Conservation (phyloP, 2,329 filamentous ascomycete species). For the Fusarium circinatum region DNA sequence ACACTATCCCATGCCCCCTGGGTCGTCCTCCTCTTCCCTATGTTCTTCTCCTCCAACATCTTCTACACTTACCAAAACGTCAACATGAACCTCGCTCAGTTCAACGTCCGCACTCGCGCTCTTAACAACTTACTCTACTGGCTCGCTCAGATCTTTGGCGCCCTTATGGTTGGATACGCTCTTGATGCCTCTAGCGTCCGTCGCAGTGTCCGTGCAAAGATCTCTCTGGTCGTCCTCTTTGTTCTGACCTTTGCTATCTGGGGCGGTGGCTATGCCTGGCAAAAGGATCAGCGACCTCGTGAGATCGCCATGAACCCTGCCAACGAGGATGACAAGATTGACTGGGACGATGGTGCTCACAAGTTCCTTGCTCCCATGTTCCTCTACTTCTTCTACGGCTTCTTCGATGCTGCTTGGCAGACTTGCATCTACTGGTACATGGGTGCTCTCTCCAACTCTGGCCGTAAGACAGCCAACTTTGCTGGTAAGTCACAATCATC, state of each 20-base stretch:
- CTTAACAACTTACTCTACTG: constrained; percentile 66
- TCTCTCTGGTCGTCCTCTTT: constrained; percentile 59
- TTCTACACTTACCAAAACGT: constrained; percentile 69
- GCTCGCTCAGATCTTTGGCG: constrained; percentile 66
- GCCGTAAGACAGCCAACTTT: constrained; percentile 89
- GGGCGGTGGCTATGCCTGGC: constrained; percentile 73
- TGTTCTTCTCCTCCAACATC: constrained; percentile 66
- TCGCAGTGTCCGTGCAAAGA: constrained; percentile 57
- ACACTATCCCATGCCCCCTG: constrained; percentile 50
- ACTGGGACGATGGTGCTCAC: constrained; percentile 56
- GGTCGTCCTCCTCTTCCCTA: constrained; percentile 55
- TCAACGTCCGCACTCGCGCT: constrained; percentile 65
- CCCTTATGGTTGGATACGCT: constrained; percentile 57
- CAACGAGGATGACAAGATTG: constrained; percentile 48
- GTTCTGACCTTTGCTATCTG: constrained; percentile 63
- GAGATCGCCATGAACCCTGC: constrained; percentile 54
- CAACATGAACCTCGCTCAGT: constrained; percentile 63
- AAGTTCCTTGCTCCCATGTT: constrained; percentile 72
- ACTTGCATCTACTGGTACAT: constrained; percentile 68
- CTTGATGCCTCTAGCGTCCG: constrained; percentile 56
- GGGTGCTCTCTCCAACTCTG: constrained; percentile 90
- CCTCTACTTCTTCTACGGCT: constrained; percentile 76
- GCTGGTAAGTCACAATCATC: constrained; percentile 47
- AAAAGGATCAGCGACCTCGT: constrained; percentile 62
- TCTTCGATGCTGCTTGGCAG: constrained; percentile 75